Evolutionary conservation across 2,329 filamentous ascomycete genomes (phyloP), one percentile per base, ranked within the genome.

Genomic region (Fusarium tupiense): DNA sequence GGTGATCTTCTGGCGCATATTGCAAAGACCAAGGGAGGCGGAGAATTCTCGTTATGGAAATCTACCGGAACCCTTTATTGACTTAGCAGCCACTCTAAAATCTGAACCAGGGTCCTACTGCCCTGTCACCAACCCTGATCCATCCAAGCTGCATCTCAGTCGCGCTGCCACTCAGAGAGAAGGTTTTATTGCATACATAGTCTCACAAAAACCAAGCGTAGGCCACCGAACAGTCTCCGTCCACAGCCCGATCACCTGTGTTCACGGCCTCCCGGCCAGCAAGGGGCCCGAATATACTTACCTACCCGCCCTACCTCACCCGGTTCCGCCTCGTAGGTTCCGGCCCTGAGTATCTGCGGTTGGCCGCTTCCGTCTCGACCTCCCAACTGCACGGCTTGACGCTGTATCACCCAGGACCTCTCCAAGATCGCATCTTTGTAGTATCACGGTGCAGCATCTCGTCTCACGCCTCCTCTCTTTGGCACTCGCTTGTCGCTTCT

Each of bases 371-470:
- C 82, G 80, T 82, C 81, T 82, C 82, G 82, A 84, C 81, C 83
- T 81, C 81, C 81, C 80, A 83, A 82, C 82, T 83, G 78, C 84
- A 85, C 82, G 83, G 82, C 84, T 83, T 83, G 83, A 86, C 86
- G 84, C 80, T 80, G 86, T 88, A 84, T 83, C 79, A 87, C 86
- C 86, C 77, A 82, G 80, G 80, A 81, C 79, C 80, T 64, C 81
- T 81, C 82, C 83, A 83, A 82, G 81, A 83, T 81, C 83, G 46
- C 81, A 82, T 82, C 83, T 84, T 83, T 84, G 80, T 79, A 85
- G 85, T 87, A 85, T 85, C 83, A 86, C 86, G 80, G 83, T 85
- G 84, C 85, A 85, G 83, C 84, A 85, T 85, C 85, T 84, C 84
- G 86, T 88, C 84, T 82, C 80, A 88, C 86, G 75, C 54, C 56